Conservation (phyloP, 257 asterid species). For the Nemophila menziesii region DNA sequence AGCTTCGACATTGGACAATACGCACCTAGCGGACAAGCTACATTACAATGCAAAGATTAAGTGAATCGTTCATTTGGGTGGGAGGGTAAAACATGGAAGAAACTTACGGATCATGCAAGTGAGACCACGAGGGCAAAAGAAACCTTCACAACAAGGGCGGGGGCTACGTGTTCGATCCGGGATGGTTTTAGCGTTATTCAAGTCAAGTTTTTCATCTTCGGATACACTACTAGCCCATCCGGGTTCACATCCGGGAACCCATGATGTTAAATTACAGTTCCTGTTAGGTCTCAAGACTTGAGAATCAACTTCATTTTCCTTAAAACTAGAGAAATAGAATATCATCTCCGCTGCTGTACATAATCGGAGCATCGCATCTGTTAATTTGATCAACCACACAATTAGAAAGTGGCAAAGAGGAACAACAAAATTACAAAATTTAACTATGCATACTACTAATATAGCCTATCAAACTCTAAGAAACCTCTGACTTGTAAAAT, state of each 20-base stretch:
- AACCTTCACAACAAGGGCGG: conserved; percentile 89
- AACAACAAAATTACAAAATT: too few species aligned
- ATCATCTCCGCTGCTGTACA: conserved; percentile 98
- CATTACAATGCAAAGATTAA: conserved; percentile 14
- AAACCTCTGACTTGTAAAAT: too few species aligned
- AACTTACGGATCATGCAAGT: conserved; percentile 99
- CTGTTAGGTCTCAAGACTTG: conserved; percentile 65
- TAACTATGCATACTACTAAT: too few species aligned
- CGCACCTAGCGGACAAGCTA: conserved; percentile 96
- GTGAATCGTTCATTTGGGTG: not conserved
- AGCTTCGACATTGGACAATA: conserved; percentile 66
- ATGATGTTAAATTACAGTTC: conserved; percentile 77
- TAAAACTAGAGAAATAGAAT: conserved; percentile 67
- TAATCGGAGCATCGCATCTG: conserved; percentile 77
- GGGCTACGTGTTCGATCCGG: conserved; percentile 54
- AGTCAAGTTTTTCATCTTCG: conserved; percentile 46
- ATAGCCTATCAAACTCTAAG: too few species aligned
- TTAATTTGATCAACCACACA: conserved; percentile 18
- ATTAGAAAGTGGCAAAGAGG: not conserved
- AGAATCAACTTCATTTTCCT: conserved; percentile 40
- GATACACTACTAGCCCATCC: conserved; percentile 82
- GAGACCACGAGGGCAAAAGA: conserved; percentile 91
- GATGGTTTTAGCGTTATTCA: conserved; percentile 44
- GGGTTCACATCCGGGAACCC: conserved; percentile 98
- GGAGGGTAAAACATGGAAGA: not conserved